phyloP scores from a whole-genome alignment of 2,329 filamentous ascomycete species.

The Ophiostoma angusticollis region DNA sequence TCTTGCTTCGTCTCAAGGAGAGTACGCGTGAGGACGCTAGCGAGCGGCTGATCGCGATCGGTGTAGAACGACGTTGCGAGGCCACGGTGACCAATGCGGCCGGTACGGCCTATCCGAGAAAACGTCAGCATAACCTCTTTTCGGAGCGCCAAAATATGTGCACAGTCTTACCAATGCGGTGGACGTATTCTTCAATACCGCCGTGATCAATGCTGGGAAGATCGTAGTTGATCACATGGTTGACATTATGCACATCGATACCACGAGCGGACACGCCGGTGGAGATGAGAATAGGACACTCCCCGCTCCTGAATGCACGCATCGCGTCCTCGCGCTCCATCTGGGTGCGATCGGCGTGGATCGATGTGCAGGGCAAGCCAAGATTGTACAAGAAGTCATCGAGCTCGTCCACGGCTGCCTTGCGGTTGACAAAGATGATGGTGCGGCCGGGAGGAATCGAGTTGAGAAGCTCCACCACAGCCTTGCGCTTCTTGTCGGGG shows the following conservation, averaged over 20 bases:
- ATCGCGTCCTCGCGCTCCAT: conserved; percentile 84
- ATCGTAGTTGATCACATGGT: conserved; percentile 90
- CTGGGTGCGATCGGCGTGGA: conserved; percentile 79
- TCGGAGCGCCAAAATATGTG: too few species aligned
- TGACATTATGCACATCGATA: conserved; percentile 74
- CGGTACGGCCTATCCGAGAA: conserved; percentile 59
- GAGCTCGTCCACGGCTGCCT: conserved; percentile 63
- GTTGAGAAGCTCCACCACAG: conserved; percentile 59
- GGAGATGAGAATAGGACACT: conserved; percentile 66
- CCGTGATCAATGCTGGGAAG: conserved; percentile 61
- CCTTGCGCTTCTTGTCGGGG: conserved; percentile 51
- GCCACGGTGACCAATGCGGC: conserved; percentile 79
- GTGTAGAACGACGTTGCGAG: conserved; percentile 84
- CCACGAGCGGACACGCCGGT: conserved; percentile 82
- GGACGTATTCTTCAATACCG: conserved; percentile 88
- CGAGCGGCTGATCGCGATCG: conserved; percentile 61
- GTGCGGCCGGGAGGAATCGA: conserved; percentile 61
- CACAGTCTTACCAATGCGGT: conserved; percentile 68
- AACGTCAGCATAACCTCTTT: conserved; percentile 13
- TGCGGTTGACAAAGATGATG: conserved; percentile 81
- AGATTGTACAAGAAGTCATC: conserved; percentile 81
- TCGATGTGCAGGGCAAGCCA: conserved; percentile 69
- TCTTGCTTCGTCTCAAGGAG: conserved; percentile 67
- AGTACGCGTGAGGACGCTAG: conserved; percentile 61
- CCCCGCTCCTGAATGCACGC: conserved; percentile 67